These are phyloP conservation scores for Trypanosoma boissoni DNA, from an alignment of 208 protist species.

Conservation along the genomic window DNA sequence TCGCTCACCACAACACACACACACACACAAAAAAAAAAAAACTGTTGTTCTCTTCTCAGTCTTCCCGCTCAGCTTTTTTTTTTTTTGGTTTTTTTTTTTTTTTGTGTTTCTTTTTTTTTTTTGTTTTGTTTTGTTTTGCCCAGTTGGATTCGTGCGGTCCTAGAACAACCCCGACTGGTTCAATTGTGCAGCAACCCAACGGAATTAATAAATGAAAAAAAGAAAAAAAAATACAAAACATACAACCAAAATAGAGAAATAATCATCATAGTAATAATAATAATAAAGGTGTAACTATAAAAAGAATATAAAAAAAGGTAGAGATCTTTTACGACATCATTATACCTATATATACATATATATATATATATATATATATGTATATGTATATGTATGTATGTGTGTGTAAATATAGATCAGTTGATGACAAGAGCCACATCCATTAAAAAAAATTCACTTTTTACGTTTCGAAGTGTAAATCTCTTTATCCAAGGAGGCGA, in stretches of 20 bases:
- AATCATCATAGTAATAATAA: not conserved
- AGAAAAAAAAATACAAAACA: constrained; percentile 14
- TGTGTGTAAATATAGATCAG: not conserved
- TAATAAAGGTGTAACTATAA: not conserved
- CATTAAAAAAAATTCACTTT: not conserved
- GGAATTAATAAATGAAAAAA: not conserved
- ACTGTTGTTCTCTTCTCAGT: no score
- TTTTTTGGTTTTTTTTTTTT: no score
- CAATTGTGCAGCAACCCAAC: no score
- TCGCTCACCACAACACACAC: not conserved
- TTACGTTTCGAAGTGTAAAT: not conserved
- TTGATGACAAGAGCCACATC: not conserved
- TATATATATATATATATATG: not conserved
- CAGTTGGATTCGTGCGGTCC: no score
- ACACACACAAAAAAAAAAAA: not conserved
- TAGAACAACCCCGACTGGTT: no score
- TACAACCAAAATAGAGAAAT: not conserved
- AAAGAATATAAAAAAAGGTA: not conserved
- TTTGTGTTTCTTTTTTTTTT: no score
- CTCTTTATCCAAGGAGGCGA: constrained; percentile 9
- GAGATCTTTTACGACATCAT: no score
- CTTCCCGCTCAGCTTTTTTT: no score
- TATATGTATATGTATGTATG: not conserved
- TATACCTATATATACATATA: constrained; percentile 1
- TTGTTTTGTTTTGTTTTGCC: no score